Evolutionary conservation across 2,329 filamentous ascomycete genomes (phyloP).

Genomic region (Colletotrichum viniferum): DNA sequence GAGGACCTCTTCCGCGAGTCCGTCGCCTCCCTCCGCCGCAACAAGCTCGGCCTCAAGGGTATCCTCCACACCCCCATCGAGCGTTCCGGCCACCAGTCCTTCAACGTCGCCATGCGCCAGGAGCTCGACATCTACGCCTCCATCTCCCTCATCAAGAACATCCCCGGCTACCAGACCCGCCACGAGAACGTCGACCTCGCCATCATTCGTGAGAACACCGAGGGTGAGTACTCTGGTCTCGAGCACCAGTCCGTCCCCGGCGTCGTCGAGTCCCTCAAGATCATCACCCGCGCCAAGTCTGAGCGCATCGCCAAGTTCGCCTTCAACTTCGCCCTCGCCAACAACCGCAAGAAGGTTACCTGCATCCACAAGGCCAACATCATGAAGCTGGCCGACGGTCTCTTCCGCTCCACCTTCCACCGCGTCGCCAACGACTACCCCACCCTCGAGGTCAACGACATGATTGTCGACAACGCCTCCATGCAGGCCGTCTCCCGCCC

Average conservation of each 20-base stretch:
- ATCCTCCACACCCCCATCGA: conserved; percentile 98
- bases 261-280: conserved; percentile 99
- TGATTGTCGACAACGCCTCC: conserved; percentile 99
- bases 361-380: conserved; percentile 99
- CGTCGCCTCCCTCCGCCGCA: conserved; percentile 92
- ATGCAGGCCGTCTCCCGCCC: conserved; percentile 98
- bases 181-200: conserved; percentile 97
- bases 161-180: conserved; percentile 95
- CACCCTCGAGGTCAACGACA: conserved; percentile 94
- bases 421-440: conserved; percentile 93
- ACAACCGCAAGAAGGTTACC: conserved; percentile 99
- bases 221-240: conserved; percentile 98
- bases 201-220: conserved; percentile 99
- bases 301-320: conserved; percentile 99
- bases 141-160: conserved; percentile 99
- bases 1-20: conserved; percentile 96
- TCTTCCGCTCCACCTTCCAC: conserved; percentile 98
- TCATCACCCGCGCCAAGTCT: conserved; percentile 98
- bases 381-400: conserved; percentile 99
- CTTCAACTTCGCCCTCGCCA: conserved; percentile 96
- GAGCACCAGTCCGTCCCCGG: conserved; percentile 97
- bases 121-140: conserved; percentile 99
- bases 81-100: conserved; percentile 96
- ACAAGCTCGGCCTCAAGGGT: conserved; percentile 98
- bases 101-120: conserved; percentile 99